Evolutionary conservation across 139 green algal genomes (phyloP).

Genomic region (Tetradesmus obliquus): DNA sequence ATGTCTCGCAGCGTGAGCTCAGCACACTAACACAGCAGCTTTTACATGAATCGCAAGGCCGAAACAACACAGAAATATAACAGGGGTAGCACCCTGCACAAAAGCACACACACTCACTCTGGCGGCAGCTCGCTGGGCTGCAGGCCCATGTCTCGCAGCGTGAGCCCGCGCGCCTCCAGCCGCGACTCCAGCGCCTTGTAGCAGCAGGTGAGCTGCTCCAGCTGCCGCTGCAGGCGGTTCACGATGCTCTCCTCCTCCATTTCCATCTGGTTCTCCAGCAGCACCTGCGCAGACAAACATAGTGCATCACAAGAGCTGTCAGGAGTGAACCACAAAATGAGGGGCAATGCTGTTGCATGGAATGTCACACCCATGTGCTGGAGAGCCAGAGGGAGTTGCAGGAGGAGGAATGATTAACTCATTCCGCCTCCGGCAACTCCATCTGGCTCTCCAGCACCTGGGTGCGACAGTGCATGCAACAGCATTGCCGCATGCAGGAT

Average conservation of each 20-base stretch:
- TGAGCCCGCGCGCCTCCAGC: constrained; percentile 59
- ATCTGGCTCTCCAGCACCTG: not conserved
- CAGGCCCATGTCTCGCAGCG: constrained; percentile 45
- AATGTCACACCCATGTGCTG: not conserved
- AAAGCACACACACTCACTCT: constrained; percentile 27
- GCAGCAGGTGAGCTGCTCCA: constrained; percentile 67
- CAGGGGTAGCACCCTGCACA: not conserved
- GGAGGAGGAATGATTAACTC: too few species aligned
- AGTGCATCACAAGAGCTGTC: not conserved
- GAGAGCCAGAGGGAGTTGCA: not conserved
- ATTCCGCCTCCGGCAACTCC: not conserved
- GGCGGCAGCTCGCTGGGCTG: constrained; percentile 47
- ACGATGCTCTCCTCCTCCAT: constrained; percentile 78
- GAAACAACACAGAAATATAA: not conserved
- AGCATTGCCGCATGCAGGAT: too few species aligned
- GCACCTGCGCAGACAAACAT: constrained; percentile 59
- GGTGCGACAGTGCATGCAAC: too few species aligned
- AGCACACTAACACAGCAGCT: not conserved
- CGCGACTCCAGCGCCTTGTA: constrained; percentile 66
- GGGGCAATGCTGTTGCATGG: too few species aligned
- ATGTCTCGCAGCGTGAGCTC: constrained; percentile 54
- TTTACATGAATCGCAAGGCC: not conserved
- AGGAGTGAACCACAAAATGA: not conserved
- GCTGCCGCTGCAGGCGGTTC: constrained; percentile 78
- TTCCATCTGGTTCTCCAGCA: constrained; percentile 75